These are phyloP conservation scores for Sarocladium oryzae DNA, from an alignment of 2,329 filamentous ascomycete species.

Conservation along the genomic window DNA sequence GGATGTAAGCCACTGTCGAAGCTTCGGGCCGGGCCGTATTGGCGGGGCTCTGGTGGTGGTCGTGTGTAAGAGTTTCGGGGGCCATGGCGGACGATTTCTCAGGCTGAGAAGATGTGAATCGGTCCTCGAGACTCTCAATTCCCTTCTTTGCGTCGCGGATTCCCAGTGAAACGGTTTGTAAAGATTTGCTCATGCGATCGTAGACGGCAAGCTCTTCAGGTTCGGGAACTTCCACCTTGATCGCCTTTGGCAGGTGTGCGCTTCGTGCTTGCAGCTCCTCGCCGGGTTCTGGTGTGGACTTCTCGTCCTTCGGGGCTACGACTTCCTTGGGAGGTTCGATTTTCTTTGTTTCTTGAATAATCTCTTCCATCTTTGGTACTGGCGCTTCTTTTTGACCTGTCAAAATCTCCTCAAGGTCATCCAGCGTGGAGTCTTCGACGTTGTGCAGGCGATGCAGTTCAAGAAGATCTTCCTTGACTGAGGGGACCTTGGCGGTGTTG, in stretches of 20 bases:
- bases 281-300: neutral
- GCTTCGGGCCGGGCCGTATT: constrained; percentile 10
- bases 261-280: neutral
- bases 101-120: constrained; percentile 34
- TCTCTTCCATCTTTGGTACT: constrained; percentile 18
- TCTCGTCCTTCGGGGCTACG: neutral
- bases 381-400: constrained; percentile 9
- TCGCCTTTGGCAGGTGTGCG: neutral
- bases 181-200: constrained; percentile 44
- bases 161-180: constrained; percentile 44
- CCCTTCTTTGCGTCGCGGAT: constrained; percentile 51
- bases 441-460: constrained; percentile 46
- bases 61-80: constrained; percentile 11
- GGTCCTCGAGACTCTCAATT: constrained; percentile 50
- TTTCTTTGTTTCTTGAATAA: constrained; percentile 16
- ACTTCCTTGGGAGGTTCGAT: neutral
- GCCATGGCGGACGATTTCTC: constrained; percentile 20
- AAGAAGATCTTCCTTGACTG: constrained; percentile 48
- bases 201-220: constrained; percentile 36
- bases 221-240: constrained; percentile 21
- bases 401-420: constrained; percentile 48
- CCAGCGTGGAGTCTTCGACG: constrained; percentile 54
- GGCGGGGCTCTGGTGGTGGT: constrained; percentile 9
- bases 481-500: constrained; percentile 48
- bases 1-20: constrained; percentile 27